phyloP scores from a whole-genome alignment of 1,284 basidiomycete genomes.

The Puccinia coronata region DNA sequence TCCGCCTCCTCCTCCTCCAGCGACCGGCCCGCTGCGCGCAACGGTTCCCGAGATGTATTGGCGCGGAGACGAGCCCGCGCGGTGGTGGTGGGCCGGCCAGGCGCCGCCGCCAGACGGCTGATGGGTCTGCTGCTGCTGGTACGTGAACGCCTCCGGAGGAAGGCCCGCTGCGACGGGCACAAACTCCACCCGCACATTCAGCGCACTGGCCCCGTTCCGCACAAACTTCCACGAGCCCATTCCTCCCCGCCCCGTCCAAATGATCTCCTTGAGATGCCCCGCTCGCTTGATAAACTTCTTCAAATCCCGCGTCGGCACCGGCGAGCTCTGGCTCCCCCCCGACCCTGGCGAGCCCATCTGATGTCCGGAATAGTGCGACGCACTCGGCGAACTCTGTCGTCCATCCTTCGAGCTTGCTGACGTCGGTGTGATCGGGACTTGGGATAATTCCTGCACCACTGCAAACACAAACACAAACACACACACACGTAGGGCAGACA shows the following conservation, averaged over 20 bases:
- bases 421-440: constrained; percentile 1
- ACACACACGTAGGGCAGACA: background rate
- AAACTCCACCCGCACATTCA: constrained; percentile 46
- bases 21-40: background rate
- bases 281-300: constrained; percentile 48
- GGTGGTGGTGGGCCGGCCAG: background rate
- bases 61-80: constrained; percentile 10
- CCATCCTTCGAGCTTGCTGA: background rate
- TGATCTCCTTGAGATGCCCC: constrained; percentile 36
- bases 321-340: constrained; percentile 1
- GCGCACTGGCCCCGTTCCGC: constrained; percentile 26
- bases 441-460: constrained; percentile 32
- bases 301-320: constrained; percentile 39
- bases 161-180: constrained; percentile 2
- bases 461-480: background rate
- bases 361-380: background rate
- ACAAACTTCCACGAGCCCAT: constrained; percentile 35
- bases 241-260: constrained; percentile 43
- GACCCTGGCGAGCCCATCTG: background rate
- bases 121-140: constrained; percentile 26
- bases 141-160: constrained; percentile 30
- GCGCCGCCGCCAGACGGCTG: background rate
- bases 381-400: constrained; percentile 6
- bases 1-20: background rate
- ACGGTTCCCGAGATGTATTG: background rate